Evolutionary conservation across 139 green algal species (phyloP), one percentile per base, ranked within the genome.

Genomic region (Asterochloris erici): DNA sequence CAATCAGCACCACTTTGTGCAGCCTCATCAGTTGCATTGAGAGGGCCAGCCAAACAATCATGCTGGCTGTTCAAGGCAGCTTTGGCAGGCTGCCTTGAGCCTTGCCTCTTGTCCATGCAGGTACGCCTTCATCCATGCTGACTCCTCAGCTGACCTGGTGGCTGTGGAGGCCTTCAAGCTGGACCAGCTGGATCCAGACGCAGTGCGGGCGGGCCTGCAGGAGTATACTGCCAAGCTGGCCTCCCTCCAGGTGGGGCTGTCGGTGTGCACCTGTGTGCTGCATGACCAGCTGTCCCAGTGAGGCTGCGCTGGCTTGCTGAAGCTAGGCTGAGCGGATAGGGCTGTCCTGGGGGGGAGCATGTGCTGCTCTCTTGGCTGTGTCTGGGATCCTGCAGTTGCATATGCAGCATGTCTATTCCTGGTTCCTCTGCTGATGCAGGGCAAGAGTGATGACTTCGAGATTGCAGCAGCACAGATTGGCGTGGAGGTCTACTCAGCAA

Each of bases 71-170:
- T 6, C 6, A 6, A 54, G 6, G 38, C 38, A 54, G 38, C 38
- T 54, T 54, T 10, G 38, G 16, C 73, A 47, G 73, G 73, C n/a
- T 11, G 73, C 26, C 38, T 54, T 54, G 38, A 54, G 38, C 38
- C 38, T 54, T 54, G 4, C 38, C 38, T 54, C 94, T 54, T 54
- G 38, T 54, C 38, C 38, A 54, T 54, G 38, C 38, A 54, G 38
- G 63, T 98, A 97, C 84, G 94, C 94, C 14, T 98, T 98, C 82
- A 87, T 97, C 24, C 93, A 98, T 80, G 89, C 91, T 63, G 93
- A 98, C 89, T 94, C 87, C 61, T 87, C 86, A 12, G 83, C 92
- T 16, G 95, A 98, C 68, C 83, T 98, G 21, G 92, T 85, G n/a
- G 94, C 92, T 11, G 89, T 98, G 63, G 94, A 98, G 82, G 95